Evolutionary conservation across 495 filamentous ascomycete species (phyloP).

Genomic region (Trypethelium eluteriae): DNA sequence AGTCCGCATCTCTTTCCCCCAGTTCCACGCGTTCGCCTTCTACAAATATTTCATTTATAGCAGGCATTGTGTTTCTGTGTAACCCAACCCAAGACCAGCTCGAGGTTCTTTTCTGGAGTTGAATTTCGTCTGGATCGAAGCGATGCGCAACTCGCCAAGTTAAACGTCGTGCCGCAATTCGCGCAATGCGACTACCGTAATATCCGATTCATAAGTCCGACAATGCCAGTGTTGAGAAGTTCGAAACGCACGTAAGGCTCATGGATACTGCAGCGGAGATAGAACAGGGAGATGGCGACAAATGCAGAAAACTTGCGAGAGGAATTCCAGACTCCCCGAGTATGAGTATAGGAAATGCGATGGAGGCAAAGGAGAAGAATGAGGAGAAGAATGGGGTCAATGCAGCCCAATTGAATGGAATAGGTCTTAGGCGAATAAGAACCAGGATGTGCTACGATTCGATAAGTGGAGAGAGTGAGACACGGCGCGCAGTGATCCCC

Average conservation of each 20-base stretch:
- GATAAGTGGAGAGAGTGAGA: slow-evolving; percentile 12
- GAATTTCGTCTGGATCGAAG: background rate
- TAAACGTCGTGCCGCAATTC: background rate
- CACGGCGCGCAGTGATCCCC: slow-evolving; percentile 10
- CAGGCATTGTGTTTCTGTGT: background rate
- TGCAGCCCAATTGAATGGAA: background rate
- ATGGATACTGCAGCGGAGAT: background rate
- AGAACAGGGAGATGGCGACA: background rate
- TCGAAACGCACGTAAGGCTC: background rate
- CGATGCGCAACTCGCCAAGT: background rate
- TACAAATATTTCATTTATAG: background rate
- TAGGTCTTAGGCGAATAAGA: background rate
- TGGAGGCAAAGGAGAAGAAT: background rate
- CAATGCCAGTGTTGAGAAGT: background rate
- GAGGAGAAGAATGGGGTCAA: background rate
- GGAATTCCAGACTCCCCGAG: slow-evolving; percentile 4
- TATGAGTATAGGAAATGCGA: slow-evolving; percentile 4
- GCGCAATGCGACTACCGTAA: slow-evolving; percentile 6
- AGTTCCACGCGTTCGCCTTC: background rate
- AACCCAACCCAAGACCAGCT: slow-evolving; percentile 1
- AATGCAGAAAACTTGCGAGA: background rate
- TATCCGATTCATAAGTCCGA: background rate
- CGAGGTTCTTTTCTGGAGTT: background rate
- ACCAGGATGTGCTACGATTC: background rate
- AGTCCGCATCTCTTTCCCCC: background rate